phyloP scores from a whole-genome alignment of 257 asterid genomes.

The Solanum sejunctum region DNA sequence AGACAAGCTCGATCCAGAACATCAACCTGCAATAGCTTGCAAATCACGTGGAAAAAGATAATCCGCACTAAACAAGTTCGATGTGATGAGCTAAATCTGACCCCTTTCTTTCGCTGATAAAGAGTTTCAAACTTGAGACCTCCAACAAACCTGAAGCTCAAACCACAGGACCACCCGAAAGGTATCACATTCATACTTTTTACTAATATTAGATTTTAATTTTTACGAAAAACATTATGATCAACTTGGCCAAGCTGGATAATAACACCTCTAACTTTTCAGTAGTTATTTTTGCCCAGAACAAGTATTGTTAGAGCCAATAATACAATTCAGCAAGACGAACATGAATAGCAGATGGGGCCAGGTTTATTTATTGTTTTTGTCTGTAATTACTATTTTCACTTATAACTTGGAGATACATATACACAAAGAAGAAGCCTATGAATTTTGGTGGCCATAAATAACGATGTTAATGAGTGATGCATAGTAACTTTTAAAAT shows the following conservation, averaged over 20 bases:
- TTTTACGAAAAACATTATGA: neutral
- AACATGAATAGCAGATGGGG: neutral
- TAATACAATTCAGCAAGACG: neutral
- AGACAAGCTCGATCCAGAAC: too few species aligned
- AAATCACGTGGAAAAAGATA: too few species aligned
- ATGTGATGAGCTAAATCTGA: too few species aligned
- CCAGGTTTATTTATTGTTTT: neutral
- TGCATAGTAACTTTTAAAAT: neutral
- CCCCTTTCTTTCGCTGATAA: too few species aligned
- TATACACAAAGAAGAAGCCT: neutral
- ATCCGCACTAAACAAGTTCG: too few species aligned
- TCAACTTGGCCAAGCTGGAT: neutral
- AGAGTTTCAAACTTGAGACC: too few species aligned
- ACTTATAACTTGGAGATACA: neutral
- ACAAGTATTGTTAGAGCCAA: neutral
- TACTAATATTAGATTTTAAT: neutral
- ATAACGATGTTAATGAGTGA: neutral
- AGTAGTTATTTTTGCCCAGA: neutral
- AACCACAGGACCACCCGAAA: too few species aligned
- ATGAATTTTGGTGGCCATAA: neutral
- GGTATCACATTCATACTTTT: neutral
- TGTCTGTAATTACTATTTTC: neutral
- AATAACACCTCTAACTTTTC: neutral
- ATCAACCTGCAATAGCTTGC: too few species aligned
- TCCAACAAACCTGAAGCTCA: too few species aligned